Percentiles rank a stretch among this genome's conserved stretches.
These are phyloP conservation scores for Talaromyces thailandensis DNA, from an alignment of 495 filamentous ascomycete species.

Conservation along the genomic window DNA sequence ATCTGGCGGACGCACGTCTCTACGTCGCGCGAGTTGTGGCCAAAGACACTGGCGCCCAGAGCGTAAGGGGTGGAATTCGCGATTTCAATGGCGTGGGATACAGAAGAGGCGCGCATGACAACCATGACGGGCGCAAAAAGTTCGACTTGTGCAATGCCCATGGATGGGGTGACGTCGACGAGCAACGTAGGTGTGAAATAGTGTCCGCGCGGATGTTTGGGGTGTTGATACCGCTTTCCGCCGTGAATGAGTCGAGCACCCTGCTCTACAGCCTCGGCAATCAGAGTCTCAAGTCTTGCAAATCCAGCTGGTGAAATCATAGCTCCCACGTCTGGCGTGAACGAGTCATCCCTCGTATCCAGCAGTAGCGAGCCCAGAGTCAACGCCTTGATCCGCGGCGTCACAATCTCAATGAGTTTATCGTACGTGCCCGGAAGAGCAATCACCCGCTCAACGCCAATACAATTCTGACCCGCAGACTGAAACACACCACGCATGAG, in stretches of 20 bases:
- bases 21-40: constrained; percentile 38
- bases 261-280: constrained; percentile 62
- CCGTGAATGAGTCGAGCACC: constrained; percentile 78
- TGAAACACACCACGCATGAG: constrained; percentile 91
- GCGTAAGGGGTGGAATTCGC: constrained; percentile 73
- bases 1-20: constrained; percentile 55
- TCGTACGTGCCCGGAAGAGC: constrained; percentile 66
- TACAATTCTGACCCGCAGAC: constrained; percentile 95
- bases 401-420: constrained; percentile 58
- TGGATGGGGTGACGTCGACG: constrained; percentile 66
- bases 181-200: constrained; percentile 90
- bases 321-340: constrained; percentile 67
- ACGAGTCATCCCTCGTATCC: constrained; percentile 27
- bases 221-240: constrained; percentile 64
- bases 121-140: constrained; percentile 88
- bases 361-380: constrained; percentile 61
- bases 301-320: constrained; percentile 76
- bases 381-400: constrained; percentile 59
- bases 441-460: constrained; percentile 91
- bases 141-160: constrained; percentile 84
- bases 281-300: constrained; percentile 55
- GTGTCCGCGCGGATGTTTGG: constrained; percentile 63
- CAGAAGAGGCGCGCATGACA: constrained; percentile 58
- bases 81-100: constrained; percentile 54
- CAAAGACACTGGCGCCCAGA: constrained; percentile 79